Base-by-base conservation (phyloP, 2,329 filamentous ascomycete genomes). In the Ophiosphaerella korrae region DNA sequence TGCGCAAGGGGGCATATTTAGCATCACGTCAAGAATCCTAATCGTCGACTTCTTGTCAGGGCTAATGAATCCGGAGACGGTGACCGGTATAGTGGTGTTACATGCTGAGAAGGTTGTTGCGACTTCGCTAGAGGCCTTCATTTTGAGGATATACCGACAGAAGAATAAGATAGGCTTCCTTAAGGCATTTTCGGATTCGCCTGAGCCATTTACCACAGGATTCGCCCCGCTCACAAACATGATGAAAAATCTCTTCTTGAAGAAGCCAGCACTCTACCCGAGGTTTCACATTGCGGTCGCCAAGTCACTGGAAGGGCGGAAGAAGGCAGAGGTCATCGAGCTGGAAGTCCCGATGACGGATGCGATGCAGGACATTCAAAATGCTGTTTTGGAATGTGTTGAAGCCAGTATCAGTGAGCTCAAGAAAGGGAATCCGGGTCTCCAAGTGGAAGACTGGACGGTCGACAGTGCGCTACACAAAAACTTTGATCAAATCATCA, bases 371-470 rank as follows among this genome's bases (percentile, higher is more conserved):
- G 87, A 92, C 36, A 97, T 99, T 35, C 94, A 99, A 68, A 93
- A 90, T 57, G 92, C 94, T 23, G 88, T 97, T 52, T 84, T 99
- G 74, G 93, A 97, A 70, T 99, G 94, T 69, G 92, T 99, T 14
- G 93, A 97, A 74, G 88, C 91, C 61, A 96, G 92, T 69, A 94
- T 99, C 59, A 86, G 89, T 48, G 94, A 99, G 75, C 82, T 99
- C 37, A 95, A 93, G 71, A 97, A 96, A 75, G 84, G 86, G 14
- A 97, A 97, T 67, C 83, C 86, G 1, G 92, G 92, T 2, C 79
- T 99, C 6, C 93, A 97, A 62, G 92, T 97, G 86, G 92, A 95
- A 52, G 92, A 97, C 67, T 97, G 93, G 93, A 97, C 91, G 42
- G 80, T 96, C 14, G 93, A 97, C 72, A 97, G 90, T 67, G 93